Evolutionary conservation across 768 basidiomycete genomes (phyloP).

Genomic region (Candolleomyces eurysporus): DNA sequence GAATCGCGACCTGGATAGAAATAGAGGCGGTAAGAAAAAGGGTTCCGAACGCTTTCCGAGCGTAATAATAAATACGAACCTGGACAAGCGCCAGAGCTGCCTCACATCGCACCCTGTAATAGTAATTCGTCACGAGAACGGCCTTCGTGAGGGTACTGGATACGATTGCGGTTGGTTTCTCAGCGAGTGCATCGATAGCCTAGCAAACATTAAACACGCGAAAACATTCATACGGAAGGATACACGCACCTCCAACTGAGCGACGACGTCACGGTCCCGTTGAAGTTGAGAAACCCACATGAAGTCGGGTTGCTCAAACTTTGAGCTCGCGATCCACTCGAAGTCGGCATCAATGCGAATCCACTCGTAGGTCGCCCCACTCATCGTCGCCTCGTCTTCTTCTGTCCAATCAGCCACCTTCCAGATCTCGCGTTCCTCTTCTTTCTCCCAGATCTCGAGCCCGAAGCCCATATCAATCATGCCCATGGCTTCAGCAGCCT

Average conservation of each 20-base stretch:
- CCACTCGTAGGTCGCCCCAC: conserved; percentile 98
- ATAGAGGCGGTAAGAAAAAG: conserved; percentile 1
- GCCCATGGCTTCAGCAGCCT: conserved; percentile 91
- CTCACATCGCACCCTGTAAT: conserved; percentile 93
- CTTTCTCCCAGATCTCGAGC: conserved; percentile 94
- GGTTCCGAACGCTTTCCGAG: conserved; percentile 4
- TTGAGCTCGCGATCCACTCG: conserved; percentile 94
- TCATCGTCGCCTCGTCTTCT: conserved; percentile 91
- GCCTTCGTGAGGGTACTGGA: conserved; percentile 92
- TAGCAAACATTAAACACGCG: conserved; percentile 26
- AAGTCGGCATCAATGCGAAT: conserved; percentile 98
- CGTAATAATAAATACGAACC: conserved; percentile 45
- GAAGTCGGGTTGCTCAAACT: conserved; percentile 94
- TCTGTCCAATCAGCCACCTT: conserved; percentile 98
- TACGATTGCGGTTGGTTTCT: conserved; percentile 79
- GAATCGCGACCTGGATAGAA: conserved; percentile 71
- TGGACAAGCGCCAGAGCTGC: conserved; percentile 82
- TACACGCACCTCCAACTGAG: conserved; percentile 84
- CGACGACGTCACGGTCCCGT: conserved; percentile 93
- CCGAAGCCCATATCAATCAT: conserved; percentile 95
- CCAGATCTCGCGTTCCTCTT: conserved; percentile 90
- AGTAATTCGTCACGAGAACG: conserved; percentile 92
- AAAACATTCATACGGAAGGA: neutral
- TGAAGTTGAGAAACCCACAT: conserved; percentile 99
- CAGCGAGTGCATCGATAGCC: conserved; percentile 89